Evolutionary conservation across 1,284 basidiomycete genomes (phyloP).

Genomic region (Dichomitus squalens): DNA sequence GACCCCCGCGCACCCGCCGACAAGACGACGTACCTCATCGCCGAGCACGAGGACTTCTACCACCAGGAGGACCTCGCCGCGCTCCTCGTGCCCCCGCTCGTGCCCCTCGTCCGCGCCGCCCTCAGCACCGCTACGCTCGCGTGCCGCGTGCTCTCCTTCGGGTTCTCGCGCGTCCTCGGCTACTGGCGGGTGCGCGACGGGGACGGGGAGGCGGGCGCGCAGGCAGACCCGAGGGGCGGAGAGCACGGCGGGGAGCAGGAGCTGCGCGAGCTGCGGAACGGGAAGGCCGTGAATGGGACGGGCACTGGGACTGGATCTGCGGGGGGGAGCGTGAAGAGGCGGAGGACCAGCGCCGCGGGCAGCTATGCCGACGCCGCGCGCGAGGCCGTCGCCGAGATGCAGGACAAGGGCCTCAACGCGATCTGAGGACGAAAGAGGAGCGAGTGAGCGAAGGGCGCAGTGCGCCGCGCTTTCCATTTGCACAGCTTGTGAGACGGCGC

Average conservation of each 20-base stretch:
- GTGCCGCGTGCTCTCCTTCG: background rate
- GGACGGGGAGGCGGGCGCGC: background rate
- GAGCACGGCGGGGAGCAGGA: background rate
- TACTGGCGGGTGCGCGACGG: background rate
- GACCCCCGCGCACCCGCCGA: slow-evolving; percentile 32
- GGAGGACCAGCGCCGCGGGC: background rate
- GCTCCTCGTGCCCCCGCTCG: slow-evolving; percentile 52
- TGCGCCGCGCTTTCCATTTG: no score
- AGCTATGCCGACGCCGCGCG: background rate
- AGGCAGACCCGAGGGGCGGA: background rate
- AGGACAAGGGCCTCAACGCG: background rate
- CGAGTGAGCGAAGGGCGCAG: no score
- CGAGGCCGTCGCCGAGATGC: background rate
- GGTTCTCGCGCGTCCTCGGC: background rate
- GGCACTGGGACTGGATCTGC: no score
- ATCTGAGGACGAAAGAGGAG: background rate
- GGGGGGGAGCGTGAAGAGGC: background rate
- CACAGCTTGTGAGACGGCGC: no score
- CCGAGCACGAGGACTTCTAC: slow-evolving; percentile 63
- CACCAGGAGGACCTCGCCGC: slow-evolving; percentile 57
- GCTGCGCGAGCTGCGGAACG: background rate
- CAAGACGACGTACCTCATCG: slow-evolving; percentile 46
- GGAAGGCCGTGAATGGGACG: no score
- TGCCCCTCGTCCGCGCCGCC: slow-evolving; percentile 41
- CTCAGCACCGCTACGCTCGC: slow-evolving; percentile 27